Percentiles rank a stretch among this genome's conserved stretches.
These are phyloP conservation scores for Vanderwaltozyma yarrowii DNA, from an alignment of 805 yeast species.

Conservation along the genomic window DNA sequence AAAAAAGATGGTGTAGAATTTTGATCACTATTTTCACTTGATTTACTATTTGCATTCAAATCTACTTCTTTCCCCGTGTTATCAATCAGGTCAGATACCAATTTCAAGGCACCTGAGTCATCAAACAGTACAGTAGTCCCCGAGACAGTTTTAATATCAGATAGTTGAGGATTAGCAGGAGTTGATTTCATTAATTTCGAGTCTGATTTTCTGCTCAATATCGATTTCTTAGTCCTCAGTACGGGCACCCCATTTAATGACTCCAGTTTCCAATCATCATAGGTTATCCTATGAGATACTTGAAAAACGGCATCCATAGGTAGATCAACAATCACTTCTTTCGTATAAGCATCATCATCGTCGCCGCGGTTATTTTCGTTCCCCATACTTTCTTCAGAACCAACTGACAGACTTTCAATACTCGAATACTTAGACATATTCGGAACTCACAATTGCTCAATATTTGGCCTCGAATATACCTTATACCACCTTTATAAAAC, in stretches of 20 bases:
- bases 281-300: too few species aligned
- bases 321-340: too few species aligned
- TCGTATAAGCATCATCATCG: too few species aligned
- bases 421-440: too few species aligned
- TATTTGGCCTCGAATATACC: too few species aligned
- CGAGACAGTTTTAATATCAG: constrained; percentile 16
- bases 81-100: constrained; percentile 13
- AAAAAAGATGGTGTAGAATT: constrained; percentile 9
- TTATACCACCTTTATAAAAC: too few species aligned
- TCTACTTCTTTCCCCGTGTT: neutral
- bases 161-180: constrained; percentile 23
- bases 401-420: too few species aligned
- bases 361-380: too few species aligned
- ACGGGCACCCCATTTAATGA: neutral
- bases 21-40: neutral
- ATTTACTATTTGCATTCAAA: neutral
- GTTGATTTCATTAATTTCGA: constrained; percentile 13
- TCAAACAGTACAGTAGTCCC: constrained; percentile 7
- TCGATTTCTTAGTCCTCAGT: neutral
- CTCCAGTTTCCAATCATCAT: neutral
- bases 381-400: too few species aligned
- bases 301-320: too few species aligned
- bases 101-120: constrained; percentile 10
- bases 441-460: too few species aligned
- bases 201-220: neutral